Evolutionary conservation across 139 green algal genomes (phyloP), one percentile per base, ranked within the genome.

Genomic region (Tetradesmus obliquus): DNA sequence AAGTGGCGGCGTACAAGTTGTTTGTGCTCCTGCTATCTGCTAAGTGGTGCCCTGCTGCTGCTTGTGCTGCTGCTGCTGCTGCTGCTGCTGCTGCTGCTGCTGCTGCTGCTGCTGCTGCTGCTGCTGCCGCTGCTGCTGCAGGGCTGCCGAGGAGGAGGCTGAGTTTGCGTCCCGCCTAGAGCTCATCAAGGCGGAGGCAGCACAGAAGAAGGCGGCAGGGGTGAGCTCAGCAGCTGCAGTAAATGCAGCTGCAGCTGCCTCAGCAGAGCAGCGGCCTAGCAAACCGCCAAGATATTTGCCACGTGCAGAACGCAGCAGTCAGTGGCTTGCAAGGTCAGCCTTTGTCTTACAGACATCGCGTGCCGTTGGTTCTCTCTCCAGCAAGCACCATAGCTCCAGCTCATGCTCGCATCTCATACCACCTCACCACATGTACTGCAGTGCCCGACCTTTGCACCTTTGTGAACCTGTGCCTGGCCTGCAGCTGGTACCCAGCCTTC

Each of bases 91-190:
- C 62, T 7, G 7, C 57, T 7, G 57, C 57, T 7, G 79, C 79
- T 32, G 17, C 8, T 22, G n/a, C 54, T 74, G 55, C 55, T 87
- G 82, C 55, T 87, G 55, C 82, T 87, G 55, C 55, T 71, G 82
- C 79, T 84, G 8, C 45, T 84, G 79, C 45, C 12, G 45, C 79
- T 22, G 8, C 8, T 72, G 5, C 71, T 74, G 55, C 89, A 92
- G 89, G 82, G 54, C 6, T 51, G 89, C 82, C 53, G 86, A 57
- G 3, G 93, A 95, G 62, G 93, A 95, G 10, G 85, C 91, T 6
- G 94, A 94, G 15, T 96, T 96, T 76, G 9, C n/a, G 5, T 51
- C 82, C n/a, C 90, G 94, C 17, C 90, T 96, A 22, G 54, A 90
- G n/a, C 60, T 82, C 54, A 69, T 96, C 1, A 95, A 94, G 87